Evolutionary conservation across 1,284 basidiomycete species (phyloP).

Genomic region (Microbotryum saponariae): DNA sequence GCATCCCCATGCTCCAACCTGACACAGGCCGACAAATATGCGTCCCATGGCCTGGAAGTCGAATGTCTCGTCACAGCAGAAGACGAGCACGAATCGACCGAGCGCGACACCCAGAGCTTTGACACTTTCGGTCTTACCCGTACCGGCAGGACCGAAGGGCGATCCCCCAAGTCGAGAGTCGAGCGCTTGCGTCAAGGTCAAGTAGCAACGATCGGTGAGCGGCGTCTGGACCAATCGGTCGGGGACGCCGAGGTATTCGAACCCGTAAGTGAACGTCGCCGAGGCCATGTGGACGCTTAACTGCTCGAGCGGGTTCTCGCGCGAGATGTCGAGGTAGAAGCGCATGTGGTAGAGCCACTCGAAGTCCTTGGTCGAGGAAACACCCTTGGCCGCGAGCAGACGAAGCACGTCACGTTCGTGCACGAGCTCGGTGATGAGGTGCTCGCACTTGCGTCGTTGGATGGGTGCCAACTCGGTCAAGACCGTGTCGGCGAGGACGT

Average conservation of each 20-base stretch:
- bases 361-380: constrained; percentile 64
- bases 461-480: constrained; percentile 79
- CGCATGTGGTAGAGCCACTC: constrained; percentile 98
- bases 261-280: constrained; percentile 91
- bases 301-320: constrained; percentile 69
- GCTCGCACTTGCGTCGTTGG: constrained; percentile 93
- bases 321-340: constrained; percentile 73
- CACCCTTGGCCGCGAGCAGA: constrained; percentile 60
- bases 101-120: constrained; percentile 97
- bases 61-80: constrained; percentile 99
- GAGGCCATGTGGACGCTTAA: constrained; percentile 71
- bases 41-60: constrained; percentile 99
- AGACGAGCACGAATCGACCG: constrained; percentile 94
- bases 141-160: constrained; percentile 97
- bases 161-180: constrained; percentile 91
- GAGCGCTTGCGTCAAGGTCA: constrained; percentile 92
- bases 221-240: constrained; percentile 98
- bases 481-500: constrained; percentile 91
- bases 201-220: constrained; percentile 92
- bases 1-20: constrained; percentile 98
- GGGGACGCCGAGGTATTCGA: constrained; percentile 95
- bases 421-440: constrained; percentile 96
- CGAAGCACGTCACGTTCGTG: constrained; percentile 94
- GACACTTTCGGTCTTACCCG: constrained; percentile 99
- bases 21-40: constrained; percentile 95